Conservation (phyloP, 441 rosid species). For the Pelargonium citronellum region DNA sequence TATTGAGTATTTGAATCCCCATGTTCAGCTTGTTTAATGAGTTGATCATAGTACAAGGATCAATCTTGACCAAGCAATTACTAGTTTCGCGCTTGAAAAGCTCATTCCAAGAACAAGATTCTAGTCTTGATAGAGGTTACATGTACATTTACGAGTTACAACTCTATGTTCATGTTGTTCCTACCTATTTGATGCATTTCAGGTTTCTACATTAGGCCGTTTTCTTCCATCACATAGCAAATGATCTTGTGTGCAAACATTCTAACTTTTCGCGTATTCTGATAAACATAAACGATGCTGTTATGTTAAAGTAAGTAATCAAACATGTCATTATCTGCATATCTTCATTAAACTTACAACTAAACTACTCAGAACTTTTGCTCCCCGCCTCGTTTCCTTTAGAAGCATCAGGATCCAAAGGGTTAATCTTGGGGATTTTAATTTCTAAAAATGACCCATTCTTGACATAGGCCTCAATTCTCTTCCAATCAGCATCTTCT, state of each 20-base stretch:
- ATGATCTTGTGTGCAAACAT: too few relatives aligned
- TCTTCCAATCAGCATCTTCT: constrained; percentile 56
- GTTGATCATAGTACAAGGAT: too few relatives aligned
- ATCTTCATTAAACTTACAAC: constrained; percentile 15
- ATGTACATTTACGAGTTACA: too few relatives aligned
- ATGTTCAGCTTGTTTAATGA: too few relatives aligned
- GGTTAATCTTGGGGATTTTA: constrained; percentile 48
- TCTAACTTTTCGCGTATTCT: neutral
- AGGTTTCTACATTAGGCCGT: neutral
- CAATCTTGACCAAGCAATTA: too few relatives aligned
- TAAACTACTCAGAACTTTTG: constrained; percentile 10
- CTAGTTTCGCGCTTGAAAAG: too few relatives aligned
- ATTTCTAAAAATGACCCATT: constrained; percentile 48
- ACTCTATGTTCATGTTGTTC: too few relatives aligned
- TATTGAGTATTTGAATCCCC: too few relatives aligned
- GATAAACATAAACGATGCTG: neutral
- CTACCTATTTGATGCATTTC: neutral
- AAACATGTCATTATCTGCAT: neutral
- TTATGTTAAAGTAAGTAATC: neutral
- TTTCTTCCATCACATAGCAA: too few relatives aligned
- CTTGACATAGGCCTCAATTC: constrained; percentile 39
- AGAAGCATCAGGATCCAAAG: constrained; percentile 15
- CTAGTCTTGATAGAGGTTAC: too few relatives aligned
- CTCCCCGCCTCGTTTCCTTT: constrained; percentile 2
- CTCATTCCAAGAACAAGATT: too few relatives aligned